Evolutionary conservation across 352 stramenopile species (phyloP), one percentile per base, ranked within the genome.

Genomic region (Chrysophaeum taylorii): DNA sequence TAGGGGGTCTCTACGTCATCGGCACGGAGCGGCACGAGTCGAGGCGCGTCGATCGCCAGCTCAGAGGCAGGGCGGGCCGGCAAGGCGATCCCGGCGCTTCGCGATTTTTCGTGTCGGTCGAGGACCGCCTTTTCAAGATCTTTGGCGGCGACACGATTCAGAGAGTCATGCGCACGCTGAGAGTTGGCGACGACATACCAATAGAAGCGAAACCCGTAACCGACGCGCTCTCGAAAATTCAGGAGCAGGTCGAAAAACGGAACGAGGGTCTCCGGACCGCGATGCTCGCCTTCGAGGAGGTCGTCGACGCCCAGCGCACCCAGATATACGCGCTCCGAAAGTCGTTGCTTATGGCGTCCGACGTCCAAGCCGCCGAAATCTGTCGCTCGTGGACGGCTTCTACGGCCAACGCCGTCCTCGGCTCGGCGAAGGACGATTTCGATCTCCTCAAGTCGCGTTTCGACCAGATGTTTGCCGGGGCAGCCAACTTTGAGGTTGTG

Each of bases 91-190:
- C 84, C 37, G 86, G 86, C 53, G 83, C 83, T 57, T 89, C 82
- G 2, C 78, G 86, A 27, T 90, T 92, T 76, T 92, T 91, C 69
- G 68, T 92, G 2, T 87, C 79, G 0, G 86, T 91, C 70, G 82
- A 91, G 70, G 86, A 92, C 73, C 84, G 89, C 53, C 85, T 92
- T 75, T 91, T 92, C 79, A 75, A 82, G 0, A 84, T 87, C 33
- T 91, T 91, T 74, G 85, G 85, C 36, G 85, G 82, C 29, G 83
- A 91, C 61, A 64, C 70, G 18, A 75, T 88, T 31, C 63, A 84
- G 42, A 85, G 84, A 4, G 83, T 92, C 63, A 81, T 92, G 43
- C 78, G 88, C 72, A 87, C 79, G 66, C 91, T 92, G 75, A 76
- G 86, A 41, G 82, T 91, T 1, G 82, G 78, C 37, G 85, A 91